These are phyloP conservation scores for Limnomonas spitsbergensis DNA, from an alignment of 139 green algal genomes.

Conservation along the genomic window DNA sequence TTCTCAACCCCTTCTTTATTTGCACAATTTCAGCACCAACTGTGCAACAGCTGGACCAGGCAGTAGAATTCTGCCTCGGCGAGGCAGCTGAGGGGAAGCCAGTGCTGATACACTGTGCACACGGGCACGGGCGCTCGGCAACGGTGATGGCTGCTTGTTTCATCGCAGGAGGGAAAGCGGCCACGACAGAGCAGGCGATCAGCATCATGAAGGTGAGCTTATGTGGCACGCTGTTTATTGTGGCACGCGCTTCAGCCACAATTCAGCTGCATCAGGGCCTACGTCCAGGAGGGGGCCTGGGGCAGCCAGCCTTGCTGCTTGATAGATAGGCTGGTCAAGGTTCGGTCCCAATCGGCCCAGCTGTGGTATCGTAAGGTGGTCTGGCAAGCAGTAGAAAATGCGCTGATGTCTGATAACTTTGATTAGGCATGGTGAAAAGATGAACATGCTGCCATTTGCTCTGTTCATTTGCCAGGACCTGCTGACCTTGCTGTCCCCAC, in stretches of 20 bases:
- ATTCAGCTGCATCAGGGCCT: too few relatives aligned
- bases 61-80: constrained; percentile 48
- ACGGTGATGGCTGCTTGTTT: constrained; percentile 46
- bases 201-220: constrained; percentile 24
- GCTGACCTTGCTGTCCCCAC: neutral
- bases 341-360: neutral
- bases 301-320: too few relatives aligned
- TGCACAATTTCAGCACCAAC: constrained; percentile 41
- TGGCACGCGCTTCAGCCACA: too few relatives aligned
- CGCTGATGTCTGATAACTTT: too few relatives aligned
- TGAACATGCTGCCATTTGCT: too few relatives aligned
- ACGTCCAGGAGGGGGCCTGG: too few relatives aligned
- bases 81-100: constrained; percentile 30
- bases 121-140: constrained; percentile 57
- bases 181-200: constrained; percentile 19
- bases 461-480: too few relatives aligned
- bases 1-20: too few relatives aligned
- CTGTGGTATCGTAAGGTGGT: neutral
- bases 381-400: neutral
- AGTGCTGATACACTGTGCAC: constrained; percentile 65
- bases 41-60: constrained; percentile 42
- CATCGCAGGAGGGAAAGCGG: constrained; percentile 15
- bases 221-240: neutral
- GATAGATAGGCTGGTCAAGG: too few relatives aligned
- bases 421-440: too few relatives aligned